Evolutionary conservation across 306 rosid species (phyloP).

Genomic region (Adenanthera pavonina): DNA sequence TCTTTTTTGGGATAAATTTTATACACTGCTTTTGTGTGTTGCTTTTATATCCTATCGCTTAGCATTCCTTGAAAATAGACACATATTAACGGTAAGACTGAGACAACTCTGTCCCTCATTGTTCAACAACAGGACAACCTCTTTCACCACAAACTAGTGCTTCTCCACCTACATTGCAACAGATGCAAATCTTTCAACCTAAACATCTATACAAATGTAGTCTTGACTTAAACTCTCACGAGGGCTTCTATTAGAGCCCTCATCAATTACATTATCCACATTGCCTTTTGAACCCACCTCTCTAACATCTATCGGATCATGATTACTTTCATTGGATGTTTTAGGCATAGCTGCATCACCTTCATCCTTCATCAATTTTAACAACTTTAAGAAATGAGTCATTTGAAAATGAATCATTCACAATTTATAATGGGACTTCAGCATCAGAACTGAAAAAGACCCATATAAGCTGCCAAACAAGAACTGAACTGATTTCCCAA

Average conservation of each 20-base stretch:
- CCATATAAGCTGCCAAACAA: neutral
- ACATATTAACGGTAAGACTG: too few relatives aligned
- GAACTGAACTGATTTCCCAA: neutral
- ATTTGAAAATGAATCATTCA: neutral
- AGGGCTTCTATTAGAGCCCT: neutral
- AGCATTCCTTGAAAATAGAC: too few relatives aligned
- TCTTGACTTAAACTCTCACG: conserved; percentile 5
- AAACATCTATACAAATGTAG: conserved; percentile 22
- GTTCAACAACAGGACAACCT: conserved; percentile 52
- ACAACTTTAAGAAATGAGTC: neutral
- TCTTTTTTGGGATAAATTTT: too few relatives aligned
- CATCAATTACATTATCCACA: conserved; percentile 8
- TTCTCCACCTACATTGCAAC: conserved; percentile 50
- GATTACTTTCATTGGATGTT: conserved; percentile 3
- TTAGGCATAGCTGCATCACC: conserved; percentile 22
- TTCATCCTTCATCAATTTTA: conserved; percentile 14
- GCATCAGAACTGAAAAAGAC: neutral
- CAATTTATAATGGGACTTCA: neutral
- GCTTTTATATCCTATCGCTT: too few relatives aligned
- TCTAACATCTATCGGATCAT: conserved; percentile 7
- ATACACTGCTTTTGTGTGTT: too few relatives aligned
- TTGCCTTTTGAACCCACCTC: neutral
- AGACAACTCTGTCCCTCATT: too few relatives aligned
- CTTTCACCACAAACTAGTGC: conserved; percentile 56
- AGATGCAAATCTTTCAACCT: conserved; percentile 48